Evolutionary conservation across 352 stramenopile species (phyloP).

Genomic region (Pythium brachiatum): DNA sequence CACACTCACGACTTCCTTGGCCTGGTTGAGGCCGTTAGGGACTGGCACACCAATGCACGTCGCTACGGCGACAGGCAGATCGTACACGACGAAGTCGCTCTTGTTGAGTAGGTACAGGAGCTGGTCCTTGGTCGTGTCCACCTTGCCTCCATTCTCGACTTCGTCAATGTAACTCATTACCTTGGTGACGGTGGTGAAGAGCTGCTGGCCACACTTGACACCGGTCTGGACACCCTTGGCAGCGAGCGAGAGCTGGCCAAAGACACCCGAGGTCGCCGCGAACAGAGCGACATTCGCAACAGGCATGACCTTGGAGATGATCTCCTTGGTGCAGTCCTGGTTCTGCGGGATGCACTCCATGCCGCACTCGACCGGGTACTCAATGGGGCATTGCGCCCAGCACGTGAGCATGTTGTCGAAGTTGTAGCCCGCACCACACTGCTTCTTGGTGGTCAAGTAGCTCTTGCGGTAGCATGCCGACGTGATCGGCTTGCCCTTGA

Average conservation of each 20-base stretch:
- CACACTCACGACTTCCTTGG: constrained; percentile 36
- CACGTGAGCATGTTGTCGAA: constrained; percentile 49
- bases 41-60: constrained; percentile 38
- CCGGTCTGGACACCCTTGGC: constrained; percentile 18
- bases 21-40: constrained; percentile 30
- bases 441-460: constrained; percentile 30
- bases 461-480: constrained; percentile 31
- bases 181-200: constrained; percentile 18
- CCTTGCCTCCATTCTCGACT: constrained; percentile 13
- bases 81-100: constrained; percentile 49
- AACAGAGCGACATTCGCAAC: constrained; percentile 40
- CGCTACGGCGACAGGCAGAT: constrained; percentile 49
- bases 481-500: constrained; percentile 18
- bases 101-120: constrained; percentile 52
- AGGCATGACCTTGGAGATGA: constrained; percentile 40
- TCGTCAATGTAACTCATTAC: constrained; percentile 13
- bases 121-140: constrained; percentile 46
- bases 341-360: constrained; percentile 64
- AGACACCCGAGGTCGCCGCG: constrained; percentile 36
- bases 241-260: constrained; percentile 30
- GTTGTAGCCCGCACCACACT: constrained; percentile 42
- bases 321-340: constrained; percentile 45
- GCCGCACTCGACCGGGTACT: constrained; percentile 56
- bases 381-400: constrained; percentile 53
- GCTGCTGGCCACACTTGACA: constrained; percentile 26